Evolutionary conservation across 257 asterid genomes (phyloP), one percentile per base, ranked within the genome.

Genomic region (Nyctanthes arbortristis): DNA sequence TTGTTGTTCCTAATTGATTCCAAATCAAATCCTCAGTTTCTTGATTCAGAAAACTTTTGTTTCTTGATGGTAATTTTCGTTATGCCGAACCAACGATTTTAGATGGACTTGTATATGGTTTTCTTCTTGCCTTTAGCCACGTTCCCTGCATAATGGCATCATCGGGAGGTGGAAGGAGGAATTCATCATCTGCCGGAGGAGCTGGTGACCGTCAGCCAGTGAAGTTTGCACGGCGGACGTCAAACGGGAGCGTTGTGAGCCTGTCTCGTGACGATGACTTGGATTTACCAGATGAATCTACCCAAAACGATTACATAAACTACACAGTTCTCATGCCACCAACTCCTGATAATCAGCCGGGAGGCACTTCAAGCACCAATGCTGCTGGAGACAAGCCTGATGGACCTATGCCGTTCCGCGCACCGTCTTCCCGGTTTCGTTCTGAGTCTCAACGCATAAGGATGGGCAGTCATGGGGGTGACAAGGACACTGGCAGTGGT

Each of bases 301-400:
- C 82, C 2, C 87, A 81, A 18, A 81, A 71, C 59, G 96, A 92
- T 68, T 86, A 75, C 69, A 82, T 75, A 0, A 88, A 87, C 61
- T 93, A 91, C 77, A 93, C 98, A 1, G 98, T 93, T 9, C 75
- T 85, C 70, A 89, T 93, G 97, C 98, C 98, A 0, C 89, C 98
- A 10, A 93, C 98, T 7, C 98, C 98, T 0, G 98, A 93, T 65
- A 91, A 93, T 30, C 94, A 87, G 72, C 97, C 96, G 11, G 97
- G 85, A 0, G 93, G 35, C 5, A 27, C 76, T 7, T 61, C 81
- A 47, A 34, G 31, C 30, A 25, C 72, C 1, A 32, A 59, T 7
- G 71, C 81, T 4, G 20, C 82, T 0, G 95, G 84, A 0, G 97
- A 88, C 77, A 88, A 90, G 78, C 95, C 93, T 7, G 96, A 88